phyloP scores from a whole-genome alignment of 2,329 filamentous ascomycete species.

The Fusarium praegraminearum region DNA sequence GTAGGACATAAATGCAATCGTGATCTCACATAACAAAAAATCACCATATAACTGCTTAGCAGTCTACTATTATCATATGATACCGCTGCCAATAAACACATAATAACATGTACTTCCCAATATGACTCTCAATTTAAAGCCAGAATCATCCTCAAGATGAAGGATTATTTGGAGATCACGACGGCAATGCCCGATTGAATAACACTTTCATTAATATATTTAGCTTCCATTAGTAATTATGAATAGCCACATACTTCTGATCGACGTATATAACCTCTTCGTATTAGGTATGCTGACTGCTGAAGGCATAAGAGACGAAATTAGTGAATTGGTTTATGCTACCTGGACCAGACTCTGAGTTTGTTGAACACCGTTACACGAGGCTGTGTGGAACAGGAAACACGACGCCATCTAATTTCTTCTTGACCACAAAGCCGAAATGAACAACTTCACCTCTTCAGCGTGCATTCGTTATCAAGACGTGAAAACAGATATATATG shows the following conservation, averaged over 20 bases:
- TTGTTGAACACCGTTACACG: not conserved
- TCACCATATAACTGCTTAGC: no score
- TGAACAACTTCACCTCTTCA: not conserved
- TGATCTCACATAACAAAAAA: no score
- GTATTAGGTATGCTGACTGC: no score
- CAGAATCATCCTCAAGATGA: no score
- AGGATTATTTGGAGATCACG: not conserved
- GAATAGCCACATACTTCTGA: not conserved
- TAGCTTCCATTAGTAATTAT: not conserved
- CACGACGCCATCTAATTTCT: not conserved
- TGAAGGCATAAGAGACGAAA: no score
- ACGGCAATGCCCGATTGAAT: not conserved
- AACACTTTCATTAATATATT: not conserved
- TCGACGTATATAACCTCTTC: not conserved
- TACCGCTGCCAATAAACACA: no score
- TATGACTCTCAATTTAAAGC: no score
- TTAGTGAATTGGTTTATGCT: no score
- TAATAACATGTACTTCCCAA: no score
- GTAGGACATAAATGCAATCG: no score
- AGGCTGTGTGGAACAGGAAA: not conserved
- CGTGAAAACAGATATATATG: rapidly evolving
- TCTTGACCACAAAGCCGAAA: not conserved
- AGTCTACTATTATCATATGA: no score
- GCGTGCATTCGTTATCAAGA: not conserved
- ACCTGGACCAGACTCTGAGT: no score